phyloP scores from a whole-genome alignment of 768 basidiomycete species.

The Lyophyllum shimeji region DNA sequence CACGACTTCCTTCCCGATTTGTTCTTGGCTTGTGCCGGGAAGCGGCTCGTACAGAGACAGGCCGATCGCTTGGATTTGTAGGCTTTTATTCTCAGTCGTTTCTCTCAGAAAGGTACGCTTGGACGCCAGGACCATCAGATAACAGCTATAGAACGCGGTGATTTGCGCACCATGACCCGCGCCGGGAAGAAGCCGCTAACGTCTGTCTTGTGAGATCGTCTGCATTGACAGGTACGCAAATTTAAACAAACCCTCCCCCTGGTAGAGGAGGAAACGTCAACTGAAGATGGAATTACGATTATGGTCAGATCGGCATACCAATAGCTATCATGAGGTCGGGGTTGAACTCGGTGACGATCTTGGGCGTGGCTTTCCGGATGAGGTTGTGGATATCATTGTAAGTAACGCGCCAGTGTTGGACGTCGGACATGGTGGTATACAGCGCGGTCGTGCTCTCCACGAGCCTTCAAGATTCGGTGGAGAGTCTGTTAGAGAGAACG shows the following conservation, averaged over 20 bases:
- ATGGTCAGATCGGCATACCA: constrained; percentile 38
- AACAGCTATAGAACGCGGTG: constrained; percentile 4
- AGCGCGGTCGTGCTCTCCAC: not conserved
- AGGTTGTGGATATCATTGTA: constrained; percentile 95
- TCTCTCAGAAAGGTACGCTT: constrained; percentile 86
- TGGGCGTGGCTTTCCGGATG: constrained; percentile 63
- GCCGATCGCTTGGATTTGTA: constrained; percentile 96
- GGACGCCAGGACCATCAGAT: not conserved
- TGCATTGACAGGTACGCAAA: constrained; percentile 8
- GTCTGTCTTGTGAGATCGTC: constrained; percentile 13
- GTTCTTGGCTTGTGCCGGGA: constrained; percentile 68
- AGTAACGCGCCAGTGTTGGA: constrained; percentile 68
- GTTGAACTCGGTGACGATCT: constrained; percentile 77
- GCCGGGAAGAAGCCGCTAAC: constrained; percentile 93
- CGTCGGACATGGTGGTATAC: constrained; percentile 20
- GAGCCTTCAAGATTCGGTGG: not conserved
- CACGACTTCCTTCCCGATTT: constrained; percentile 82
- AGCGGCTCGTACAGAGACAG: constrained; percentile 93
- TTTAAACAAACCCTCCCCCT: constrained; percentile 78
- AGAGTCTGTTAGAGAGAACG: not conserved
- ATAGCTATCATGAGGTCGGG: constrained; percentile 88
- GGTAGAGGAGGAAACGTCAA: constrained; percentile 15
- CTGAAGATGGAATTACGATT: not conserved
- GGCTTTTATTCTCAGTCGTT: constrained; percentile 64
- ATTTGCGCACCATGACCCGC: constrained; percentile 66